Conservation (phyloP, 345 rosid species). For the Dipteronia dyeriana region DNA sequence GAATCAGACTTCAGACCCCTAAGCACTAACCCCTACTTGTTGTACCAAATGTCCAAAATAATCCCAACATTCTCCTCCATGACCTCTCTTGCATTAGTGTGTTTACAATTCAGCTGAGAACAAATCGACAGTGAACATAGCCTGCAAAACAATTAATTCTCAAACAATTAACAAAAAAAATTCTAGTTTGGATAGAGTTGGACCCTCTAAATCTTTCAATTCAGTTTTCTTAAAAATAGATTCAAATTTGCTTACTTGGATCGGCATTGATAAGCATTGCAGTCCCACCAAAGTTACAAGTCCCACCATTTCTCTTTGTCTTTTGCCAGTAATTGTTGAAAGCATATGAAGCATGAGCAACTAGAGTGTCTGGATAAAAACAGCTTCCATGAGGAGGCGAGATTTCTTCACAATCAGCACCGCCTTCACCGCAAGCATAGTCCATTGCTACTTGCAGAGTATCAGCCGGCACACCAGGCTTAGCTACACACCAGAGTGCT, state of each 20-base stretch:
- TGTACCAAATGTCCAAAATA: slow-evolving; percentile 4
- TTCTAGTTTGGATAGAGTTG: too few relatives aligned
- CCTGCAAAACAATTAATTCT: slow-evolving; percentile 33
- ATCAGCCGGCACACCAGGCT: slow-evolving; percentile 67
- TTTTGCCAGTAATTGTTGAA: slow-evolving; percentile 76
- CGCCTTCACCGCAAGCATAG: slow-evolving; percentile 73
- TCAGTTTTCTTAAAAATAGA: too few relatives aligned
- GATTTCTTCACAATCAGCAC: slow-evolving; percentile 63
- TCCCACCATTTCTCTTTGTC: slow-evolving; percentile 59
- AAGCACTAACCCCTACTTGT: slow-evolving; percentile 6
- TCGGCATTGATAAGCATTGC: slow-evolving; percentile 72
- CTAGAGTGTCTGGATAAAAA: slow-evolving; percentile 53
- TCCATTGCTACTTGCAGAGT: slow-evolving; percentile 66
- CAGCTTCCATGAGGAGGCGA: slow-evolving; percentile 60
- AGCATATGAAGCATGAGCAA: slow-evolving; percentile 79
- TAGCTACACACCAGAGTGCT: slow-evolving; percentile 72
- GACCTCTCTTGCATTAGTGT: neutral
- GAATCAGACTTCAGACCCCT: slow-evolving; percentile 25
- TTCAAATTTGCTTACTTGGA: slow-evolving; percentile 46
- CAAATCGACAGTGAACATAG: slow-evolving; percentile 63
- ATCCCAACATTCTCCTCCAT: slow-evolving; percentile 14
- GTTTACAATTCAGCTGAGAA: slow-evolving; percentile 41
- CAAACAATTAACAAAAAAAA: too few relatives aligned
- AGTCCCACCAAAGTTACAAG: slow-evolving; percentile 73
- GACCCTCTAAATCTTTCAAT: too few relatives aligned